These are phyloP conservation scores for Henckelia pumila DNA, from an alignment of 257 asterid species.

Conservation along the genomic window DNA sequence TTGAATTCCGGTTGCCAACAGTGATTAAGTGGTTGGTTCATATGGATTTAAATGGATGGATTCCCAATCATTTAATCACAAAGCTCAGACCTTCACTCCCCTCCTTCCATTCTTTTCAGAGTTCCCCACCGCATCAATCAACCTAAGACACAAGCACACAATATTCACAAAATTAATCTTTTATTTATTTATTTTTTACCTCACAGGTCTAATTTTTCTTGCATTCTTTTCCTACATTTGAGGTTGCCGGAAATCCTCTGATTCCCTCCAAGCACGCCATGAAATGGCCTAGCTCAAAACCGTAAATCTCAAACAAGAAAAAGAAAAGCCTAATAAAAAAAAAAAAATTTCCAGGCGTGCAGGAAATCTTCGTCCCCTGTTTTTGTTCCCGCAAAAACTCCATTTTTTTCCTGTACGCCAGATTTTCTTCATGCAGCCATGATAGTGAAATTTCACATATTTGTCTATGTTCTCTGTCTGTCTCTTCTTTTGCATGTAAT, in stretches of 20 bases:
- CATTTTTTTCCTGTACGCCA: slow-evolving; percentile 63
- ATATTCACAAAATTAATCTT: slow-evolving; percentile 6
- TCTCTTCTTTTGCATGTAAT: slow-evolving; percentile 8
- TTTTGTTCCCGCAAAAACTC: neutral
- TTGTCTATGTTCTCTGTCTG: slow-evolving; percentile 23
- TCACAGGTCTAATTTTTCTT: too few species aligned
- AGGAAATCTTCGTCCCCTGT: slow-evolving; percentile 38
- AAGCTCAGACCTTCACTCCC: slow-evolving; percentile 33
- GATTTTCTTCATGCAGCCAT: slow-evolving; percentile 26
- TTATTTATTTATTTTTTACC: too few species aligned
- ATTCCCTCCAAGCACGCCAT: slow-evolving; percentile 40
- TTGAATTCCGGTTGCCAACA: neutral
- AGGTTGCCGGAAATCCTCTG: slow-evolving; percentile 21
- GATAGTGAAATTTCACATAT: slow-evolving; percentile 24
- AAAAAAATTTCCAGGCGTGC: slow-evolving; percentile 50
- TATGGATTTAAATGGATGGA: neutral
- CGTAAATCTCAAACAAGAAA: slow-evolving; percentile 13
- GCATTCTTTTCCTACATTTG: slow-evolving; percentile 11
- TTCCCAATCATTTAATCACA: neutral
- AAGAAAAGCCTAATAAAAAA: neutral
- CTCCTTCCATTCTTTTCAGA: slow-evolving; percentile 22
- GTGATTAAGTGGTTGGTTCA: neutral
- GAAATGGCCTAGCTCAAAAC: slow-evolving; percentile 38
- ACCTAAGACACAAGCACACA: neutral
- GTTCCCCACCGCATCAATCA: slow-evolving; percentile 12